Evolutionary conservation across 2,329 filamentous ascomycete genomes (phyloP), one percentile per base, ranked within the genome.

Genomic region (Pezicula carpinea): DNA sequence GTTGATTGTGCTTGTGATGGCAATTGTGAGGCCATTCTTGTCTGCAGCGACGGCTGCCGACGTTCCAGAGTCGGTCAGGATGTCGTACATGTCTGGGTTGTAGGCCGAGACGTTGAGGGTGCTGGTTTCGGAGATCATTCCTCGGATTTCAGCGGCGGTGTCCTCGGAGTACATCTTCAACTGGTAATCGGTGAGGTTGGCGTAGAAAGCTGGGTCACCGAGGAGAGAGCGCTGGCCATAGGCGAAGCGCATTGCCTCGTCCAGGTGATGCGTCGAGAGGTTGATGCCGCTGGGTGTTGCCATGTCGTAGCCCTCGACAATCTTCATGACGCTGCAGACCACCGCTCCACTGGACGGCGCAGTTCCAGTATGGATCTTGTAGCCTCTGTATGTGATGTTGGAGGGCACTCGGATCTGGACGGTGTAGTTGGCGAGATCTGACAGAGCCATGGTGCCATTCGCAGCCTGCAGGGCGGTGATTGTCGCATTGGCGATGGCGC

Each of bases 401-500:
- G 84, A 72, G 3, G 85, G 74, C 14, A 81, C 71, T 14, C 88
- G 78, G 33, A 82, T 72, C 21, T 78, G 71, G n/a, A 87, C 71
- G 1, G 76, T 75, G 69, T 96, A 97, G 54, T 82, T 79, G 49
- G 74, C 73, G 23, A 96, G 70, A 66, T 97, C 92, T 0, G 82
- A 76, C 1, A 93, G 62, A 0, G 88, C 91, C 83, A 96, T 90
- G 10, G 81, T 92, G n/a, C 92, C 92, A 54, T 91, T 89, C 2
- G 73, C 68, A 0, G 73, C 70, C 58, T 83, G 81, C 15, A 96
- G 67, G 0, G 82, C 77, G 14, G 77, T 69, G 57, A 96, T 83
- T 47, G 85, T 91, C 1, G 83, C 79, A 56, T 89, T 71, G 21
- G 90, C 85, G 34, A 92, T 82, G 0, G 80, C 70, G 1, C 89